These are phyloP conservation scores for Extremus antarcticus DNA, from an alignment of 495 filamentous ascomycete genomes.

Conservation along the genomic window DNA sequence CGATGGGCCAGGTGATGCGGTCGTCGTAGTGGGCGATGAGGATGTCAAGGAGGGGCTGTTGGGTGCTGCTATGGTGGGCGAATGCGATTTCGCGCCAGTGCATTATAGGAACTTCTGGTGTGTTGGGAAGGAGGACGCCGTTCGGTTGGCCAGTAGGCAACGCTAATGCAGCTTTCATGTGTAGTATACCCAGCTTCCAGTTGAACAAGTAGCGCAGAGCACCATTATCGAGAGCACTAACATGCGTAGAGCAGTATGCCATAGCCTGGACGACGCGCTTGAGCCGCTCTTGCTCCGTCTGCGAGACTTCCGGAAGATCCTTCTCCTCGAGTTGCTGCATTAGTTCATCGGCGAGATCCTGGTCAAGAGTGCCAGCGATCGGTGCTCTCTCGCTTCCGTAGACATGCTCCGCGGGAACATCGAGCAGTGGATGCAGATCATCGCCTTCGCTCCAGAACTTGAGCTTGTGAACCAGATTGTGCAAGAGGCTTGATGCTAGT, in stretches of 20 bases:
- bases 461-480: slow-evolving; percentile 64
- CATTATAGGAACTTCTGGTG: slow-evolving; percentile 40
- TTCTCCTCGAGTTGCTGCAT: slow-evolving; percentile 13
- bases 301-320: slow-evolving; percentile 7
- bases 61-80: slow-evolving; percentile 84
- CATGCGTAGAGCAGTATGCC: slow-evolving; percentile 10
- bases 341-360: slow-evolving; percentile 1
- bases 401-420: slow-evolving; percentile 61
- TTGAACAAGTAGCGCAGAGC: slow-evolving; percentile 15
- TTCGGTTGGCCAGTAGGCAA: not conserved
- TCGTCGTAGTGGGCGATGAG: slow-evolving; percentile 71
- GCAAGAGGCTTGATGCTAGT: slow-evolving; percentile 63
- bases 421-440: slow-evolving; percentile 66
- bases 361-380: not conserved
- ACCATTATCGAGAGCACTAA: slow-evolving; percentile 4
- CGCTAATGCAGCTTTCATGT: not conserved
- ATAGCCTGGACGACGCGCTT: slow-evolving; percentile 9
- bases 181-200: slow-evolving; percentile 9
- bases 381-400: slow-evolving; percentile 34
- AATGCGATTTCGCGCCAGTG: slow-evolving; percentile 91
- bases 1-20: slow-evolving; percentile 71
- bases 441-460: slow-evolving; percentile 81
- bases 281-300: slow-evolving; percentile 6
- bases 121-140: not conserved
- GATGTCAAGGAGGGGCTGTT: slow-evolving; percentile 85